Conservation (phyloP, 2,329 filamentous ascomycete genomes). For the Rutstroemia sydowiana region DNA sequence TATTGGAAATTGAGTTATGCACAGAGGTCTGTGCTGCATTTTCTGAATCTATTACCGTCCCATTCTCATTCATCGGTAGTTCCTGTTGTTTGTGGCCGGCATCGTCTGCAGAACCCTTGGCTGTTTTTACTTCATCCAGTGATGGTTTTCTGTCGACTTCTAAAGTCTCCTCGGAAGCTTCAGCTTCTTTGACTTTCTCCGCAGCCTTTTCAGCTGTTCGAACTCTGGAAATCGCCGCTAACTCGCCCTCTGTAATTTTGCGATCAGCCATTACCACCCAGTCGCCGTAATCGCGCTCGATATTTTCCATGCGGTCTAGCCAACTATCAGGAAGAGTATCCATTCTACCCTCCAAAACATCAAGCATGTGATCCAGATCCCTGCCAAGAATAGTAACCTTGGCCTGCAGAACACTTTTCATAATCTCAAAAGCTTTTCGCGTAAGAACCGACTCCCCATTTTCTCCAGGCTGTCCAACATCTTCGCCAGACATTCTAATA, state of each 20-base stretch:
- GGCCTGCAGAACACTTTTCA: slow-evolving; percentile 55
- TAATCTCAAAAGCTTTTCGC: slow-evolving; percentile 44
- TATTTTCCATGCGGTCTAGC: slow-evolving; percentile 76
- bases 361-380: slow-evolving; percentile 76
- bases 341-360: slow-evolving; percentile 72
- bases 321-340: slow-evolving; percentile 81
- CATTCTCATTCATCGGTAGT: too few species aligned
- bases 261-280: slow-evolving; percentile 77
- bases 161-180: background rate
- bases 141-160: too few species aligned
- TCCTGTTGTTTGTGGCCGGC: too few species aligned
- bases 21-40: too few species aligned
- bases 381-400: slow-evolving; percentile 65
- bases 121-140: too few species aligned
- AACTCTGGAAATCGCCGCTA: slow-evolving; percentile 27
- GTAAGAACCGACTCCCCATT: slow-evolving; percentile 13
- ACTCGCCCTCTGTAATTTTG: slow-evolving; percentile 62
- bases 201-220: slow-evolving; percentile 25
- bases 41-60: too few species aligned
- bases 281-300: slow-evolving; percentile 69
- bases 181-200: slow-evolving; percentile 12
- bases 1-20: too few species aligned
- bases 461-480: slow-evolving; percentile 6
- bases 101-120: too few species aligned
- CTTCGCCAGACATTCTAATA: slow-evolving; percentile 35